A percentile compares a stretch with the other conserved stretches of the same genome.
Conservation (phyloP, 441 rosid genomes). For the Hura crepitans region DNA sequence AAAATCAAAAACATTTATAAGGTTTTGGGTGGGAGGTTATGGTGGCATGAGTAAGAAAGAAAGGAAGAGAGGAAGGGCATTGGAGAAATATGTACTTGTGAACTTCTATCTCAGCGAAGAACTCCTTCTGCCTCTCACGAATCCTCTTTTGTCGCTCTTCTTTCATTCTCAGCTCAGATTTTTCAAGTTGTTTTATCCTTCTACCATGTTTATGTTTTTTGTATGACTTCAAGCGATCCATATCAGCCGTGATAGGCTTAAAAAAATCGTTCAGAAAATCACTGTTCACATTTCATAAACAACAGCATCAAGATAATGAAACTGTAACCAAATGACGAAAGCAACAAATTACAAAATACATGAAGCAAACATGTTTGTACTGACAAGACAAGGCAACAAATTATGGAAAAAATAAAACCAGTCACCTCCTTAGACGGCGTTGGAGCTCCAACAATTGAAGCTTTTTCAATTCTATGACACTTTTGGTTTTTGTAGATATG, state of each 20-base stretch:
- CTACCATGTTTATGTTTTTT: slow-evolving; percentile 94
- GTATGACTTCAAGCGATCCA: slow-evolving; percentile 69
- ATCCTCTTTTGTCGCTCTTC: slow-evolving; percentile 94
- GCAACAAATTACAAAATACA: not conserved
- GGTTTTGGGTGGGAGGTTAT: not conserved
- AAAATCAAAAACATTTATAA: not conserved
- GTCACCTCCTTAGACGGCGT: slow-evolving; percentile 75
- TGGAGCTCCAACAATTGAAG: slow-evolving; percentile 80
- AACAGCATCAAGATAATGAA: not conserved
- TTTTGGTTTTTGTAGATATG: slow-evolving; percentile 82
- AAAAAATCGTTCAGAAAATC: slow-evolving; percentile 73
- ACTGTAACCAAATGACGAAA: not conserved
- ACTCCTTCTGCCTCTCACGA: slow-evolving; percentile 96
- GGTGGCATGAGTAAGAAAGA: not conserved
- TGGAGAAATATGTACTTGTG: slow-evolving; percentile 56
- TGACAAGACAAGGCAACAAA: slow-evolving; percentile 3
- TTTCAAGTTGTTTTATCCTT: slow-evolving; percentile 85
- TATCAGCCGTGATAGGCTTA: slow-evolving; percentile 66
- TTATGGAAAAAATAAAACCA: slow-evolving; percentile 5
- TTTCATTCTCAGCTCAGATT: slow-evolving; percentile 83
- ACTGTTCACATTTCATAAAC: slow-evolving; percentile 39
- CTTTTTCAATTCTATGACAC: slow-evolving; percentile 89
- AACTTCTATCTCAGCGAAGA: slow-evolving; percentile 86
- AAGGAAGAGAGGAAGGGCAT: slow-evolving; percentile 3
- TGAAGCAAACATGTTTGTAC: slow-evolving; percentile 3